phyloP scores from a whole-genome alignment of 371 early-diverging fungal species.

The Circinella umbellata region DNA sequence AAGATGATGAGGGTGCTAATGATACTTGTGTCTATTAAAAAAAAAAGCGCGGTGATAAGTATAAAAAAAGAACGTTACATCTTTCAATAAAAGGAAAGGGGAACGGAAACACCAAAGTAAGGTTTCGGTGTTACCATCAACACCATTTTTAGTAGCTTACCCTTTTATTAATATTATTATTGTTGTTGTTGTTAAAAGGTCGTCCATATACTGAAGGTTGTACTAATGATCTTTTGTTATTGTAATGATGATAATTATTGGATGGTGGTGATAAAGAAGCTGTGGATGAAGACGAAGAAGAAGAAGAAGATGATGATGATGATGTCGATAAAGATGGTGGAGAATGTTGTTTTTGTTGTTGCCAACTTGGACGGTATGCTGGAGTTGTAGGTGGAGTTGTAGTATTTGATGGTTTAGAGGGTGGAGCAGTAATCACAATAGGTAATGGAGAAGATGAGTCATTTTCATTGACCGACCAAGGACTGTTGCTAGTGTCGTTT shows the following conservation, averaged over 20 bases:
- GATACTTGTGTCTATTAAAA: too few relatives aligned
- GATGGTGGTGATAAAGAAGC: background rate
- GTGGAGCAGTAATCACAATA: background rate
- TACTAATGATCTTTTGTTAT: too few relatives aligned
- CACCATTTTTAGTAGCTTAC: slow-evolving; percentile 5
- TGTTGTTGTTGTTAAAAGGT: slow-evolving; percentile 5
- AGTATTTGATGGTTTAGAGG: background rate
- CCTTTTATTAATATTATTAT: slow-evolving; percentile 5
- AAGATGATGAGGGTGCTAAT: background rate
- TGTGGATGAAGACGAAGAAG: background rate
- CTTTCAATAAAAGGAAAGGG: background rate
- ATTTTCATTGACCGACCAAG: slow-evolving; percentile 5
- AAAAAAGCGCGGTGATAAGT: background rate
- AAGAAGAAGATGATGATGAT: background rate
- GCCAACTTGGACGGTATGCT: background rate
- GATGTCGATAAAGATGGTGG: background rate
- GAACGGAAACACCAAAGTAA: background rate
- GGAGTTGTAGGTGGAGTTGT: background rate
- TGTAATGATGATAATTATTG: background rate
- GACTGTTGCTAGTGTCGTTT: background rate
- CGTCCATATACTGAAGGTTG: too few relatives aligned
- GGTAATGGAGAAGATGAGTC: background rate
- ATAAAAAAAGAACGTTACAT: background rate
- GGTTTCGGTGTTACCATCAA: slow-evolving; percentile 6
- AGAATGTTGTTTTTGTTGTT: background rate